Evolutionary conservation across 306 rosid genomes (phyloP).

Genomic region (Cicer yamashitae): DNA sequence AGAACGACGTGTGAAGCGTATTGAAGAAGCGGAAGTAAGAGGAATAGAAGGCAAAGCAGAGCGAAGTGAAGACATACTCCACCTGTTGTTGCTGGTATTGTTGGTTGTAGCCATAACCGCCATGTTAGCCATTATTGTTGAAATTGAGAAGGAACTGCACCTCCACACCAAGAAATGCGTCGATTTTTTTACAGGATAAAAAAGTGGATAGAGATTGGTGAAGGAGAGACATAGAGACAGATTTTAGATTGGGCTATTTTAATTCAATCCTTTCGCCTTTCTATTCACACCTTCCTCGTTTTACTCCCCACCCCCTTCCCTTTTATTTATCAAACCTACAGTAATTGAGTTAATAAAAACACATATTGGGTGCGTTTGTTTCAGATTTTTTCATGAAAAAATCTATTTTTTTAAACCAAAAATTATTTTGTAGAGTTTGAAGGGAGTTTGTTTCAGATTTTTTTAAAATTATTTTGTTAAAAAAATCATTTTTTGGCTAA

Average conservation of each 20-base stretch:
- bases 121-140: constrained; percentile 44
- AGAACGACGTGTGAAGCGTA: constrained; percentile 44
- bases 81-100: constrained; percentile 43
- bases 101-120: constrained; percentile 48
- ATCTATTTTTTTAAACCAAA: no score
- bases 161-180: not conserved
- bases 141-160: not conserved
- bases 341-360: no score
- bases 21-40: constrained; percentile 39
- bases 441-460: no score
- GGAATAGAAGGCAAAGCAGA: constrained; percentile 59
- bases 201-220: not conserved
- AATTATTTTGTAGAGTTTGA: no score
- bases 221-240: not conserved
- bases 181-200: constrained; percentile 15
- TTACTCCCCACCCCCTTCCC: not conserved
- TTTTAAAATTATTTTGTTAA: no score
- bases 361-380: no score
- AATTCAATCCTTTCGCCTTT: no score
- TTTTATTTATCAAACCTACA: no score
- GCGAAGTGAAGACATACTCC: constrained; percentile 72
- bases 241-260: not conserved
- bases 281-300: not conserved
- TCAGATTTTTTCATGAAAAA: no score
- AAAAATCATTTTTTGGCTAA: no score